Conservation (phyloP, 2,329 filamentous ascomycete genomes). For the Aspergillus versicolor region DNA sequence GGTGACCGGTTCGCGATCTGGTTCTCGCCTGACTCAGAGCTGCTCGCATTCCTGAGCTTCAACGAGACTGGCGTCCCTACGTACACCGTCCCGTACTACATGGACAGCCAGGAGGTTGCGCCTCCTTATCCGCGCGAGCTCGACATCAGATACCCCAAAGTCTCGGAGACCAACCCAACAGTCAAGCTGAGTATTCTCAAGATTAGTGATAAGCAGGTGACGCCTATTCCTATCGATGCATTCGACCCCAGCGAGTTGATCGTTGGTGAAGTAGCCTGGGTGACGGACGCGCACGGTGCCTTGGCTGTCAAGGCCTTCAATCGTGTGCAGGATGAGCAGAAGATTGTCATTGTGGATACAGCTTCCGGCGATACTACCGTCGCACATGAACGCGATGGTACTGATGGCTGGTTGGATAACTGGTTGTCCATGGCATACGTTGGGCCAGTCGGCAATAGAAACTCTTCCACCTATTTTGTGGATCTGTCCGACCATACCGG, state of each 20-base stretch:
- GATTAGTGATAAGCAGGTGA: constrained; percentile 48
- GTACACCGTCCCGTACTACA: constrained; percentile 66
- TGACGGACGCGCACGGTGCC: constrained; percentile 60
- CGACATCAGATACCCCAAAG: constrained; percentile 67
- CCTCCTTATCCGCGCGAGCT: constrained; percentile 63
- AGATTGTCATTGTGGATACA: constrained; percentile 60
- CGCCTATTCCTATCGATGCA: constrained; percentile 53
- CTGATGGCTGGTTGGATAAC: constrained; percentile 62
- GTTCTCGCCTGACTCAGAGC: constrained; percentile 87
- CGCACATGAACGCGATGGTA: constrained; percentile 58
- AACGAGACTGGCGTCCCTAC: constrained; percentile 72
- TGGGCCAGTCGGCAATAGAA: constrained; percentile 30
- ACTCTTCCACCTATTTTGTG: constrained; percentile 55
- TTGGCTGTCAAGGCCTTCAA: constrained; percentile 67
- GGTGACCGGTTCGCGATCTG: constrained; percentile 74
- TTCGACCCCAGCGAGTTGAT: constrained; percentile 63
- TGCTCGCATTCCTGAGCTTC: constrained; percentile 81
- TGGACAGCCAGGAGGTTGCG: constrained; percentile 57
- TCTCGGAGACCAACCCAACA: constrained; percentile 66
- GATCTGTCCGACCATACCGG: constrained; percentile 66
- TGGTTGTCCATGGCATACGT: constrained; percentile 46
- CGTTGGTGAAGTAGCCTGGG: constrained; percentile 67
- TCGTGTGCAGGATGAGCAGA: constrained; percentile 65
- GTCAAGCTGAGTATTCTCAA: constrained; percentile 61
- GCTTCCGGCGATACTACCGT: constrained; percentile 46